Conservation (phyloP, 331 rosid genomes). For the Dryas integrifolia region DNA sequence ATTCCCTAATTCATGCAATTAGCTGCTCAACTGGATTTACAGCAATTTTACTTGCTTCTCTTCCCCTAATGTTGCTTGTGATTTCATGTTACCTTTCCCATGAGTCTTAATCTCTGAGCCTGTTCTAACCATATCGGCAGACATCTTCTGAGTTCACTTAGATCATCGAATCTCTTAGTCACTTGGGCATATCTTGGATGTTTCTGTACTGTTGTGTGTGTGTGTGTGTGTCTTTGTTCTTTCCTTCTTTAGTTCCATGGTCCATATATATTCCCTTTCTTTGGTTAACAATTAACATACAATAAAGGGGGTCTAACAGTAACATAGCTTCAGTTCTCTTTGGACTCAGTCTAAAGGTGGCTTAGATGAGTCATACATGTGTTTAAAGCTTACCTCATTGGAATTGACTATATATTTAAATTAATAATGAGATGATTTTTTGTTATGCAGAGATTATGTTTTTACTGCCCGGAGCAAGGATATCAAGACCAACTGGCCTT, state of each 20-base stretch:
- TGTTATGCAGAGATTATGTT: conserved; percentile 58
- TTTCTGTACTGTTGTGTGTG: conserved; percentile 27
- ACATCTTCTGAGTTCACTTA: conserved; percentile 17
- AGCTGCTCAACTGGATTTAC: conserved; percentile 8
- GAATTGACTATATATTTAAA: background rate
- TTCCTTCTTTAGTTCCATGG: background rate
- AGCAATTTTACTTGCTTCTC: background rate
- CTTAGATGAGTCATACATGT: conserved; percentile 11
- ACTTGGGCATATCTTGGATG: conserved; percentile 26
- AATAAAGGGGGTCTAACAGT: conserved; percentile 22
- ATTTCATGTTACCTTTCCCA: conserved; percentile 41
- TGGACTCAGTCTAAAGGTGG: conserved; percentile 12
- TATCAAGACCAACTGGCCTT: conserved; percentile 54
- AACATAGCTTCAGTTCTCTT: background rate
- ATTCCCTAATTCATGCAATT: conserved; percentile 14
- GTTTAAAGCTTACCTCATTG: conserved; percentile 6
- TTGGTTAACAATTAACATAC: conserved; percentile 17
- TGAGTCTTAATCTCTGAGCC: conserved; percentile 13
- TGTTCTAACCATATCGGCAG: conserved; percentile 12
- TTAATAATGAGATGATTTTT: conserved; percentile 5
- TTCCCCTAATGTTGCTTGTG: conserved; percentile 25
- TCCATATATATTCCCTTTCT: conserved; percentile 12
- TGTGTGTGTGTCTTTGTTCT: background rate
- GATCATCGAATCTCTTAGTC: conserved; percentile 21
- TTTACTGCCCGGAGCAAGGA: conserved; percentile 45